Evolutionary conservation across 345 rosid species (phyloP).

Genomic region (Acer campestre): DNA sequence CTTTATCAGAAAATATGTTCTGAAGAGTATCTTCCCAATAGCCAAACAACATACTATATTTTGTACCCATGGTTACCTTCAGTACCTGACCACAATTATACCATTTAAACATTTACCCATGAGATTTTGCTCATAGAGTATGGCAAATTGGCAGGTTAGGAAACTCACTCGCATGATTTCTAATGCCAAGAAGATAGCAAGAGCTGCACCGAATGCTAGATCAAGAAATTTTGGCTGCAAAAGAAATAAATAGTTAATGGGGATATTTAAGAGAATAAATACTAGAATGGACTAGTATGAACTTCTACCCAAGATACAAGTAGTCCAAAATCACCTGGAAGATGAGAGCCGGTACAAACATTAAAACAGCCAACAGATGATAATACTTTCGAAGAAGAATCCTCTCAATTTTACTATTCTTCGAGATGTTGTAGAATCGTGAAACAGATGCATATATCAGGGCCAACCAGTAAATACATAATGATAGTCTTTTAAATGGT

Average conservation of each 20-base stretch:
- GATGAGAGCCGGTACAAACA: constrained; percentile 94
- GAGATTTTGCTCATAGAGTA: not conserved
- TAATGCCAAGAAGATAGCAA: constrained; percentile 72
- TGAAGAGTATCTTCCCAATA: not conserved
- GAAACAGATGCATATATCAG: constrained; percentile 70
- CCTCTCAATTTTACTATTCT: constrained; percentile 86
- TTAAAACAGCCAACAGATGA: constrained; percentile 93
- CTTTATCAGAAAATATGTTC: not conserved
- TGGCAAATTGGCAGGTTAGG: not conserved
- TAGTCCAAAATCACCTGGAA: constrained; percentile 67
- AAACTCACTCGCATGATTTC: constrained; percentile 89
- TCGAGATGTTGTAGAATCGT: constrained; percentile 79
- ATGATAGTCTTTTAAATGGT: constrained; percentile 72
- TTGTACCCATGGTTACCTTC: not conserved
- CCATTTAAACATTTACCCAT: not conserved
- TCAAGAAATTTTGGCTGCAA: constrained; percentile 91
- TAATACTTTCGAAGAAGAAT: constrained; percentile 96
- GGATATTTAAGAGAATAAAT: not conserved
- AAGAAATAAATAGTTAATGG: constrained; percentile 21
- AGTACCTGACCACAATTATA: not conserved
- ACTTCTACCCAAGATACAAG: not conserved
- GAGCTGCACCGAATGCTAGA: constrained; percentile 95
- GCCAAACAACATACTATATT: not conserved
- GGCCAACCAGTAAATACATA: constrained; percentile 77
- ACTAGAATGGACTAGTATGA: not conserved